phyloP scores from a whole-genome alignment of 1,284 basidiomycete genomes.

The Sanguinoderma infundibulare region DNA sequence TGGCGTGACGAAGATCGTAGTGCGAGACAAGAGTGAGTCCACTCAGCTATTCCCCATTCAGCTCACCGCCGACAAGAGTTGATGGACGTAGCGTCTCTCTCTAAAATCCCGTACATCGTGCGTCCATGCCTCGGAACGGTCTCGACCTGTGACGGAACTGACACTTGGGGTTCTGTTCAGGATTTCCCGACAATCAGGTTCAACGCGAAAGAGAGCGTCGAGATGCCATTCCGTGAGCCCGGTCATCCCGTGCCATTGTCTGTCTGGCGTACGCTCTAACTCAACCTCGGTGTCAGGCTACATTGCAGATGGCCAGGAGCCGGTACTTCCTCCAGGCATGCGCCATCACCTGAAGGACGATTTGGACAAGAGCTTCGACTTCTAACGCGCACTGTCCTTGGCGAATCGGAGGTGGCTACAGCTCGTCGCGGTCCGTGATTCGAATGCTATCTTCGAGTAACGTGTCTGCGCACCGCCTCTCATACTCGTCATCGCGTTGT shows the following conservation, averaged over 20 bases:
- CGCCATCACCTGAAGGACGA: slow-evolving; percentile 82
- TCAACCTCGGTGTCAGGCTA: slow-evolving; percentile 50
- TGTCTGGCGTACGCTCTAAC: slow-evolving; percentile 1
- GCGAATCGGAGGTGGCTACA: too few relatives aligned
- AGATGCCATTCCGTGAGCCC: slow-evolving; percentile 90
- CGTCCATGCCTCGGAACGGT: slow-evolving; percentile 4
- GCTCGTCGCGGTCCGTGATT: too few relatives aligned
- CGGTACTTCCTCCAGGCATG: slow-evolving; percentile 91
- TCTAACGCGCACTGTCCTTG: slow-evolving; percentile 44
- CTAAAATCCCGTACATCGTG: slow-evolving; percentile 77
- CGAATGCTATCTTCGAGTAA: too few relatives aligned
- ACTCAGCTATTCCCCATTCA: too few relatives aligned
- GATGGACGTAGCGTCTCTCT: slow-evolving; percentile 55
- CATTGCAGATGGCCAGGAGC: slow-evolving; percentile 57
- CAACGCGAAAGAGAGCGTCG: slow-evolving; percentile 83
- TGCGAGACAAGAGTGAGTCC: slow-evolving; percentile 72
- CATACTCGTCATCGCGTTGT: too few relatives aligned
- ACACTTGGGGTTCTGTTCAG: slow-evolving; percentile 44
- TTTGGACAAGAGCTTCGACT: slow-evolving; percentile 86
- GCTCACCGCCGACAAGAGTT: not conserved
- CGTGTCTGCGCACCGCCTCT: too few relatives aligned
- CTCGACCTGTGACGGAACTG: not conserved
- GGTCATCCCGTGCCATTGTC: not conserved
- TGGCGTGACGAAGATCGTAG: slow-evolving; percentile 89
- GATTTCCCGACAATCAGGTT: slow-evolving; percentile 89